Evolutionary conservation across 441 rosid genomes (phyloP).

Genomic region (Arabidopsis lyrata): DNA sequence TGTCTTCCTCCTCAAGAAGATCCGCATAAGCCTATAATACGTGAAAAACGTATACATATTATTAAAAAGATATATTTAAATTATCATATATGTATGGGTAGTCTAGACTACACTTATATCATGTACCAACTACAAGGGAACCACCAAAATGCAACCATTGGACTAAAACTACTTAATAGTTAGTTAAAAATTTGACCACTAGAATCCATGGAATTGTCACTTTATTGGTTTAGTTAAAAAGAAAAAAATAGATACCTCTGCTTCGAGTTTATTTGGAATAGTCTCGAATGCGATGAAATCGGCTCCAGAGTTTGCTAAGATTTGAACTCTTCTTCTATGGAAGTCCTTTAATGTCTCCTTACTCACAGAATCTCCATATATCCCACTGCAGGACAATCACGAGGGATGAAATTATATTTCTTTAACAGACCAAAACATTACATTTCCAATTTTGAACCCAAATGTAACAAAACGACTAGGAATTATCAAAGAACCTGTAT

Average conservation of each 20-base stretch:
- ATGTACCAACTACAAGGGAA: too few relatives aligned
- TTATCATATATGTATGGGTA: too few relatives aligned
- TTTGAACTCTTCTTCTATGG: slow-evolving; percentile 83
- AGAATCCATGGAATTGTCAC: background rate
- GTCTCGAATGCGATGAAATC: slow-evolving; percentile 90
- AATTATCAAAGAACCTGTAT: slow-evolving; percentile 60
- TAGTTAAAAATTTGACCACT: background rate
- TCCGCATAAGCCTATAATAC: slow-evolving; percentile 73
- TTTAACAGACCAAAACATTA: background rate
- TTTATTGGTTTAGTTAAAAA: background rate
- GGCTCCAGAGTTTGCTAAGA: slow-evolving; percentile 71
- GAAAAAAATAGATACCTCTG: slow-evolving; percentile 54
- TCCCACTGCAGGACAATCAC: slow-evolving; percentile 51
- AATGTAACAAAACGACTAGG: slow-evolving; percentile 2
- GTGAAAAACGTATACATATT: background rate
- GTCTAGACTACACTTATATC: too few relatives aligned
- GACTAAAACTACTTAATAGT: background rate
- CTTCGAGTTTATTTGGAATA: slow-evolving; percentile 89
- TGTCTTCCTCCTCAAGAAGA: slow-evolving; percentile 75
- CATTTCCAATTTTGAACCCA: background rate
- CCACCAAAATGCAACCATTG: background rate
- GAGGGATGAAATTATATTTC: background rate
- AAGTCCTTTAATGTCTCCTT: slow-evolving; percentile 76
- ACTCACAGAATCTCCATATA: slow-evolving; percentile 70
- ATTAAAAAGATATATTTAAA: too few relatives aligned